Evolutionary conservation across 257 asterid genomes (phyloP).

Genomic region (Gentiana straminea): DNA sequence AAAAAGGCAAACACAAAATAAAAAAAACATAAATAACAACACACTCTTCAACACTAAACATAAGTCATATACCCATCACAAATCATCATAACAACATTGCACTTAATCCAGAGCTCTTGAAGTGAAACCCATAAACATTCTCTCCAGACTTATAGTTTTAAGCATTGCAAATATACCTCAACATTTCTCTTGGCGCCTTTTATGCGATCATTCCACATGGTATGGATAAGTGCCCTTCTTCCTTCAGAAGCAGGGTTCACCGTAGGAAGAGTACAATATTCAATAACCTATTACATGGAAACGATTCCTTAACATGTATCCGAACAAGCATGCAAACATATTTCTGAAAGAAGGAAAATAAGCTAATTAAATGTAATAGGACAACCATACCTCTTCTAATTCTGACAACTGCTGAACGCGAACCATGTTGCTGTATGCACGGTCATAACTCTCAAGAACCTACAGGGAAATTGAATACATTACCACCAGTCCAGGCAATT

Average conservation of each 20-base stretch:
- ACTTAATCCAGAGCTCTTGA: no score
- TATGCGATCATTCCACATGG: constrained; percentile 98
- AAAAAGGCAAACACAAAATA: no score
- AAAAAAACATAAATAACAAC: no score
- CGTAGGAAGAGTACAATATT: constrained; percentile 84
- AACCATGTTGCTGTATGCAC: constrained; percentile 97
- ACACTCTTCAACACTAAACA: no score
- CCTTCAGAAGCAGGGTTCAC: constrained; percentile 85
- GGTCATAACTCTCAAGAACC: constrained; percentile 99
- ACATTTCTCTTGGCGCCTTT: constrained; percentile 93
- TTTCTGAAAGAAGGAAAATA: not conserved
- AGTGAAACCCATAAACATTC: no score
- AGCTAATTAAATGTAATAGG: not conserved
- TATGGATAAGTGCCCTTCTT: constrained; percentile 73
- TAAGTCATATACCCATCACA: no score
- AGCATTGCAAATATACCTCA: constrained; percentile 45
- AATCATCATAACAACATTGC: no score
- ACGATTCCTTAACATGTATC: constrained; percentile 13
- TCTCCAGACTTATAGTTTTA: not conserved
- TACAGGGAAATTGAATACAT: constrained; percentile 23
- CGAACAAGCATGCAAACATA: not conserved
- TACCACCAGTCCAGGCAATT: no score
- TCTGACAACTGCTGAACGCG: constrained; percentile 96
- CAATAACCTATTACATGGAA: constrained; percentile 57
- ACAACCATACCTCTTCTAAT: constrained; percentile 72